A percentile compares a stretch with the other conserved stretches of the same genome.
These are phyloP conservation scores for Tricholoma bakamatsutake DNA, from an alignment of 768 basidiomycete species.

Conservation along the genomic window DNA sequence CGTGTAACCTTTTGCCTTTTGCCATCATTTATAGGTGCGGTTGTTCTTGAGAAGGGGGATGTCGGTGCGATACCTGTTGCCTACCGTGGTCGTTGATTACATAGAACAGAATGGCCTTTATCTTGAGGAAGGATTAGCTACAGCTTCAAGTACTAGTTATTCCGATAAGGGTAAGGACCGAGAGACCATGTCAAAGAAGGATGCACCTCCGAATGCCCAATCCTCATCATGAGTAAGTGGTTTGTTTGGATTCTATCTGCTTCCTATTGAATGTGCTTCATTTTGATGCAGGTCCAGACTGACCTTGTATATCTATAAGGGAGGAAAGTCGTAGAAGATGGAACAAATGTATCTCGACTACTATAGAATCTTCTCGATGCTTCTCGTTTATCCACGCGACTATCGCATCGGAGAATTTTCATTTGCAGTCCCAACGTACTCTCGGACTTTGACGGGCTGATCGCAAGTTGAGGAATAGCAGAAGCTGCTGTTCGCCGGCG, in stretches of 20 bases:
- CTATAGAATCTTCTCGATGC: slow-evolving; percentile 9
- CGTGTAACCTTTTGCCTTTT: not conserved
- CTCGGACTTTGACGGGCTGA: not conserved
- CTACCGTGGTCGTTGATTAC: slow-evolving; percentile 87
- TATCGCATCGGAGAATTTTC: not conserved
- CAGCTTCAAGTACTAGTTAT: slow-evolving; percentile 12
- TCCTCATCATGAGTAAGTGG: slow-evolving; percentile 11
- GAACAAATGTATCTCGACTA: slow-evolving; percentile 12
- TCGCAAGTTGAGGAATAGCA: not conserved
- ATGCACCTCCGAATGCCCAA: slow-evolving; percentile 12
- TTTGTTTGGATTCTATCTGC: not conserved
- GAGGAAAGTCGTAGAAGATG: slow-evolving; percentile 3
- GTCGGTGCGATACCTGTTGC: slow-evolving; percentile 85
- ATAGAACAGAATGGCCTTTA: slow-evolving; percentile 83
- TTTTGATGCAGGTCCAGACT: slow-evolving; percentile 4
- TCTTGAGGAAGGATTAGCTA: slow-evolving; percentile 46
- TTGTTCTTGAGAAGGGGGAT: slow-evolving; percentile 75
- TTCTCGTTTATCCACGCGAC: not conserved
- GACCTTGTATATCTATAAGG: slow-evolving; percentile 5
- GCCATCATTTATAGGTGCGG: slow-evolving; percentile 37
- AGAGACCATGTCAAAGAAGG: slow-evolving; percentile 28
- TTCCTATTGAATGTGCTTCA: not conserved
- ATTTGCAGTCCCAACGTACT: not conserved
- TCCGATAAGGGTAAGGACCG: slow-evolving; percentile 31
- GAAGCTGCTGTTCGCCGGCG: not conserved